phyloP scores from a whole-genome alignment of 306 rosid genomes.

The Sechiopsis laciniata region DNA sequence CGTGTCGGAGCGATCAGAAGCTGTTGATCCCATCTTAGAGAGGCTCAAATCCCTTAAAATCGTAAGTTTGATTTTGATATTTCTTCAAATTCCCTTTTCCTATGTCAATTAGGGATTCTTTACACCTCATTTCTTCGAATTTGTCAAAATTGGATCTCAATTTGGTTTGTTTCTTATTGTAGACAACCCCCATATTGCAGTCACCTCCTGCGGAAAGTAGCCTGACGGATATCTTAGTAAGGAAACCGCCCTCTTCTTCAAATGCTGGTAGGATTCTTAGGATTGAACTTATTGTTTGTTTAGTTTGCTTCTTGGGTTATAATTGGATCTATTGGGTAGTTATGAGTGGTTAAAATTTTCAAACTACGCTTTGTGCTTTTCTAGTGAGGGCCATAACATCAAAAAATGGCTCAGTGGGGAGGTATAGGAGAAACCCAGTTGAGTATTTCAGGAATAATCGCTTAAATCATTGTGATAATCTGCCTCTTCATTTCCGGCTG shows the following conservation, averaged over 20 bases:
- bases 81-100: neutral
- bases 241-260: constrained; percentile 65
- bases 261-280: constrained; percentile 41
- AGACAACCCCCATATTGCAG: constrained; percentile 79
- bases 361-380: neutral
- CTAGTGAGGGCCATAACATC: neutral
- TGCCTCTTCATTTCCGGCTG: neutral
- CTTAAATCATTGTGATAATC: neutral
- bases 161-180: constrained; percentile 21
- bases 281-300: constrained; percentile 4
- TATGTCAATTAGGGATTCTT: neutral
- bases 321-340: neutral
- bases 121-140: constrained; percentile 13
- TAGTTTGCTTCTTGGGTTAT: neutral
- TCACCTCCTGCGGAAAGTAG: constrained; percentile 67
- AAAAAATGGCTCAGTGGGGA: neutral
- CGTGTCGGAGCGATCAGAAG: constrained; percentile 53
- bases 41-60: constrained; percentile 64
- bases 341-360: constrained; percentile 14
- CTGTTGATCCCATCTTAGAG: constrained; percentile 61
- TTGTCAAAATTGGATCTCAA: constrained; percentile 8
- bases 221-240: constrained; percentile 82
- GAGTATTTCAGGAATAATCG: neutral
- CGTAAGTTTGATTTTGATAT: constrained; percentile 31
- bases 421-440: constrained; percentile 6